These are phyloP conservation scores for Rehmannia glutinosa DNA, from an alignment of 257 asterid genomes.

Conservation along the genomic window DNA sequence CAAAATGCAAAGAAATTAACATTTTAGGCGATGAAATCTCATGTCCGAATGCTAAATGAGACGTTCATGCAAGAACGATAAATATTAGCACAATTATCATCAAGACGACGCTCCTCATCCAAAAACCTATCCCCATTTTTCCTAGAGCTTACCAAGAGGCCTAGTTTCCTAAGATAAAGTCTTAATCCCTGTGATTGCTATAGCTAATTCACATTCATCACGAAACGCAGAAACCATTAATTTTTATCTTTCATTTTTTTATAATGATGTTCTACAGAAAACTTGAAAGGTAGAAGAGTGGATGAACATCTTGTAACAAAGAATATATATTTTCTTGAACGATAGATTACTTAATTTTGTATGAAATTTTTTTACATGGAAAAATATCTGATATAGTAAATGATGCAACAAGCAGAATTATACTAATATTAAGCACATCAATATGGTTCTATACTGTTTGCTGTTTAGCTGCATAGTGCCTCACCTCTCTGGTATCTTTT, in stretches of 20 bases:
- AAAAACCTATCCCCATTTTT: neutral
- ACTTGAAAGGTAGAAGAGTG: neutral
- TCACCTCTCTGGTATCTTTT: conserved; percentile 92
- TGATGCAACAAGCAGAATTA: neutral
- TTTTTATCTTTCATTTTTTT: neutral
- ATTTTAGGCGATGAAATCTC: neutral
- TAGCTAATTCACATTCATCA: neutral
- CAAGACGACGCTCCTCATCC: neutral
- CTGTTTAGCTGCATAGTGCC: conserved; percentile 16
- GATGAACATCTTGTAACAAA: neutral
- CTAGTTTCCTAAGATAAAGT: neutral
- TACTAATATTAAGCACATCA: neutral
- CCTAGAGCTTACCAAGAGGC: neutral
- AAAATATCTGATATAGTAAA: neutral
- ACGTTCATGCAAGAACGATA: conserved; percentile 1
- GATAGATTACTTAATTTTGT: neutral
- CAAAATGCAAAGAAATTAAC: conserved; percentile 10
- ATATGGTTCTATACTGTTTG: neutral
- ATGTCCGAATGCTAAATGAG: neutral
- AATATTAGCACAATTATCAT: no score
- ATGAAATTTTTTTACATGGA: neutral
- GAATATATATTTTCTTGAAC: neutral
- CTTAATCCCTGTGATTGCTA: neutral
- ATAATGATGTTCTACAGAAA: neutral
- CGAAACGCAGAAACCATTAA: neutral